Evolutionary conservation across 768 basidiomycete species (phyloP), one percentile per base, ranked within the genome.

Genomic region (Brasilioporus rufonigricans): DNA sequence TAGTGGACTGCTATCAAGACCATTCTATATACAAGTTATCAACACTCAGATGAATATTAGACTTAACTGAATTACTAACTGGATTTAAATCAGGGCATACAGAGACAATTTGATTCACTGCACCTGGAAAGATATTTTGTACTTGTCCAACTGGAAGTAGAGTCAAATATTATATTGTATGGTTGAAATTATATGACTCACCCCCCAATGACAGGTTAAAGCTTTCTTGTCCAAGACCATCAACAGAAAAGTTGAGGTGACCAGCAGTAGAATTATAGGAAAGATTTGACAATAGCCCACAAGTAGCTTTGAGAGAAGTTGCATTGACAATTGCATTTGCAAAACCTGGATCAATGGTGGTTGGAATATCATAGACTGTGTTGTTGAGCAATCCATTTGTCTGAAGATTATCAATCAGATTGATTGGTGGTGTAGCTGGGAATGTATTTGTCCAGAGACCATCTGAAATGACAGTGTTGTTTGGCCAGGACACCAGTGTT

Each of bases 361-460:
- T 36, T 6, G 16, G 4, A 36, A 36, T 36, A 36, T 36, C 35
- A 36, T 36, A 65, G 5, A 63, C 5, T 0, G 53, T 50, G 6
- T 57, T 64, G 23, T 61, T 52, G 2, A 47, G 9, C 0, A 65
- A 39, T 16, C 63, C 62, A 46, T 13, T 29, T 0, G 50, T 55
- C 3, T 48, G 44, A 7, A 57, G 9, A 6, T 26, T 23, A 12
- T 35, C 1, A 2, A 61, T 12, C 16, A 31, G 19, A 21, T 1
- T 43, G 6, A 10, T 41, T 21, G 63, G 31, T 39, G 62, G 51
- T 18, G 44, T 26, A 32, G 27, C 26, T 16, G n/a, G n/a, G n/a
- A n/a, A n/a, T n/a, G n/a, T n/a, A n/a, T n/a, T n/a, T 46, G 35
- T 14, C 31, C 19, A 26, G 38, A 3, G 11, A n/a, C n/a, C n/a